phyloP scores from a whole-genome alignment of 106 monocot species.

The Apostasia shenzhenica region DNA sequence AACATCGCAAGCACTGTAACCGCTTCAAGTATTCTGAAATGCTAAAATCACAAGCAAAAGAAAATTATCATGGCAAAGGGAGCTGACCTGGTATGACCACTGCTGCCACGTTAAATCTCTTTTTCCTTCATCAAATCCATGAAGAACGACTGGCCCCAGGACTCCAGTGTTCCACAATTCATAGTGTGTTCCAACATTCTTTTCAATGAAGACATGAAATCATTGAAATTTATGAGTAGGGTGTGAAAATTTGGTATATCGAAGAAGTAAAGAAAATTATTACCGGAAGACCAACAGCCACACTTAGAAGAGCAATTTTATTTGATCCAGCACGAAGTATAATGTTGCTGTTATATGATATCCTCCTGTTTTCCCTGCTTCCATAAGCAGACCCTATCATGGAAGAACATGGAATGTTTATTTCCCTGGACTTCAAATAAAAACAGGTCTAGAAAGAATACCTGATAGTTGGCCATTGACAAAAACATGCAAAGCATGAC shows the following conservation, averaged over 20 bases:
- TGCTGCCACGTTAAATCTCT: constrained; percentile 90
- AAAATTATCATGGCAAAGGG: not conserved
- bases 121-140: constrained; percentile 74
- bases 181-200: constrained; percentile 92
- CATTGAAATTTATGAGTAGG: not conserved
- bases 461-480: constrained; percentile 64
- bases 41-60: not conserved
- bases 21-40: not conserved
- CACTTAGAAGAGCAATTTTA: constrained; percentile 82
- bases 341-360: constrained; percentile 52
- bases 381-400: constrained; percentile 86
- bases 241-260: no score
- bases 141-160: constrained; percentile 75
- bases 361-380: constrained; percentile 56
- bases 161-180: constrained; percentile 96
- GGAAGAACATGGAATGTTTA: not conserved
- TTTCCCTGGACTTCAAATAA: not conserved
- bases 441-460: not conserved
- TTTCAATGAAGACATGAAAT: constrained; percentile 6
- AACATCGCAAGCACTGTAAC: not conserved
- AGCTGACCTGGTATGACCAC: constrained; percentile 86
- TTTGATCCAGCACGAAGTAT: constrained; percentile 90
- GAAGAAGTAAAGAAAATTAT: not conserved
- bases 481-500: constrained; percentile 93
- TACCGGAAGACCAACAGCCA: constrained; percentile 89